These are phyloP conservation scores for Citrullus colocynthis DNA, from an alignment of 306 rosid genomes.

Conservation along the genomic window DNA sequence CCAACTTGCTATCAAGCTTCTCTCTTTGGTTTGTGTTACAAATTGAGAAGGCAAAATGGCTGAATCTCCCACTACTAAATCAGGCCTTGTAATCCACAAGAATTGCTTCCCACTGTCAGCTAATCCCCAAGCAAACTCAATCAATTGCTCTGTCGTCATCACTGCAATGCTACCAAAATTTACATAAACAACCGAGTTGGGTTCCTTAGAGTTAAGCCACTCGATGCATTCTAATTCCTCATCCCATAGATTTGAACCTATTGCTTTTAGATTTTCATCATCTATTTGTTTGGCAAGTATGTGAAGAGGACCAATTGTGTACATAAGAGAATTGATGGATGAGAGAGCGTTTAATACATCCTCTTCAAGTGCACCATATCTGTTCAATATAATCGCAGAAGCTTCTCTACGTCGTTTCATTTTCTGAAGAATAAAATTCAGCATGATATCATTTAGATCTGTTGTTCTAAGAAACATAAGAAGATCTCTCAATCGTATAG, in stretches of 20 bases:
- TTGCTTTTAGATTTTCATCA: neutral
- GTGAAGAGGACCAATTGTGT: neutral
- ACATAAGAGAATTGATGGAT: neutral
- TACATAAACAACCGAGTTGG: neutral
- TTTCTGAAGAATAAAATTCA: neutral
- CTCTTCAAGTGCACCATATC: slow-evolving; percentile 1
- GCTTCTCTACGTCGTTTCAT: neutral
- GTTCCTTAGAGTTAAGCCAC: slow-evolving; percentile 31
- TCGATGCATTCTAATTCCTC: slow-evolving; percentile 30
- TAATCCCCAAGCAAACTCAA: slow-evolving; percentile 42
- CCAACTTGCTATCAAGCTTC: slow-evolving; percentile 27
- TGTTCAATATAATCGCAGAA: neutral
- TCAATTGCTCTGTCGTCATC: slow-evolving; percentile 21
- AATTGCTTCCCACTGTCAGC: slow-evolving; percentile 20
- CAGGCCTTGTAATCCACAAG: slow-evolving; percentile 41
- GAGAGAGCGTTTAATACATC: neutral
- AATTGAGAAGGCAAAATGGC: slow-evolving; percentile 15
- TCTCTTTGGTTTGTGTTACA: slow-evolving; percentile 15
- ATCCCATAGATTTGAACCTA: slow-evolving; percentile 28
- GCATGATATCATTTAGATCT: slow-evolving; percentile 11
- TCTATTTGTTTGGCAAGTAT: neutral
- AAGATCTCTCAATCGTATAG: slow-evolving; percentile 28
- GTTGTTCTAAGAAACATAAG: slow-evolving; percentile 35
- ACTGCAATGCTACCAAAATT: slow-evolving; percentile 19
- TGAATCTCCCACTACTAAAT: slow-evolving; percentile 19